Evolutionary conservation across 495 filamentous ascomycete species (phyloP), one percentile per base, ranked within the genome.

Genomic region (Bathelium albidoporum): DNA sequence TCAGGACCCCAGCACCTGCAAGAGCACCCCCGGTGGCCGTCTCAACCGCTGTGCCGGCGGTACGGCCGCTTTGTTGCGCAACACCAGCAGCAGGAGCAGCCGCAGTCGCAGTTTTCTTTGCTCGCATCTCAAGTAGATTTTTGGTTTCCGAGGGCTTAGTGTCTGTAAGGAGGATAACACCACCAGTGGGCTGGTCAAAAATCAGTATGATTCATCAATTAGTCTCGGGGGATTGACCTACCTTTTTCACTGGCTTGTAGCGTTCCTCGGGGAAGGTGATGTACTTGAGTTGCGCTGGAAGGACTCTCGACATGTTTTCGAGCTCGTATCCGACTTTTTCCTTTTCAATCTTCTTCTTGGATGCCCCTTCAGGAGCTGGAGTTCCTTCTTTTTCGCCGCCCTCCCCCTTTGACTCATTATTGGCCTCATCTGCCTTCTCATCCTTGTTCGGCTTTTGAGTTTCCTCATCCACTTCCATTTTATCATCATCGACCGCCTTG

Each of bases 271-370:
- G 78, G 81, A 97, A 96, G 71, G 83, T 95, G 71, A 97, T 91
- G 73, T 90, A 97, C 76, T 93, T 96, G 69, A 96, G 82, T 78
- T 99, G 95, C 61, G 84, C 87, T 1, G 93, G 95, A 24, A 99
- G 82, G 32, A 97, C 92, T 62, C 95, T 81, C 34, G 89, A 92
- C 91, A 99, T 91, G 79, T 99, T 99, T 71, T 95, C 90, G 61
- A 97, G 78, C 65, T 95, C 90, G 71, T 94, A 97, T 58, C 95
- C 94, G 55, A 95, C 84, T 81, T 95, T 96, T 76, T 98, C 94
- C 77, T 94, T 95, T 77, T 97, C 95, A 9, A 80, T 79, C 80
- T 90, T 95, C 83, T 93, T 96, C 79, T 85, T 88, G 10, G 28
- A 64, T 65, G 78, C 73, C 16, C 73, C 71, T 60, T 83, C 83